phyloP scores from a whole-genome alignment of 108 stramenopile species.

The Cyclotella baltica region DNA sequence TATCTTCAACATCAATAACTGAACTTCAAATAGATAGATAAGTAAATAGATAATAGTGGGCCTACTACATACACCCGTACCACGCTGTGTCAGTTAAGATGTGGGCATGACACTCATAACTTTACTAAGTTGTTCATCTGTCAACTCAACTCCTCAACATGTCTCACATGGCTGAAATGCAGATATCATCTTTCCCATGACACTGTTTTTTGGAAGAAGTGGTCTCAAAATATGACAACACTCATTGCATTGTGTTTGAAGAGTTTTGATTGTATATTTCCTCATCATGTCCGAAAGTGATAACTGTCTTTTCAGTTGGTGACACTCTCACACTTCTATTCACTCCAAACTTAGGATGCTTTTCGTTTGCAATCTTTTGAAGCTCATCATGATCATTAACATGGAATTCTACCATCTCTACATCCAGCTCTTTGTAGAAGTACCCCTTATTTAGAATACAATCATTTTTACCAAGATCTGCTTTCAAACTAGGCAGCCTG shows the following conservation, averaged over 20 bases:
- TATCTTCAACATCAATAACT: no score
- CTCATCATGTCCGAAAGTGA: conserved; percentile 1
- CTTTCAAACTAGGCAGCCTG: not conserved
- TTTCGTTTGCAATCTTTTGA: not conserved
- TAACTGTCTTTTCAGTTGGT: not conserved
- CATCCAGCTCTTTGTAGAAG: not conserved
- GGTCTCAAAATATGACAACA: not conserved
- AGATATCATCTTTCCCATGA: no score
- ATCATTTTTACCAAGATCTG: not conserved
- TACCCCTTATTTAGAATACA: not conserved
- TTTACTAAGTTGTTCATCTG: no score
- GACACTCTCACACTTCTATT: not conserved
- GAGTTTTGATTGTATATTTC: not conserved
- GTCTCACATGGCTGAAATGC: no score
- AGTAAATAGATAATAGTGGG: no score
- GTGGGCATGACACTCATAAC: no score
- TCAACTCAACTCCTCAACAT: no score
- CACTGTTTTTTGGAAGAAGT: no score
- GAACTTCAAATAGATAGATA: no score
- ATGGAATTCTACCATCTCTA: not conserved
- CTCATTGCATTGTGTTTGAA: not conserved
- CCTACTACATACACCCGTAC: no score
- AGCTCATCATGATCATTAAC: conserved; percentile 6
- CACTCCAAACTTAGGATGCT: not conserved
- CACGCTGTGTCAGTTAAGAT: no score